A percentile compares a stretch with the other conserved stretches of the same genome.
Evolutionary conservation across 305 asterid genomes (phyloP).

Genomic region (Fraxinus xanthoxyloides): DNA sequence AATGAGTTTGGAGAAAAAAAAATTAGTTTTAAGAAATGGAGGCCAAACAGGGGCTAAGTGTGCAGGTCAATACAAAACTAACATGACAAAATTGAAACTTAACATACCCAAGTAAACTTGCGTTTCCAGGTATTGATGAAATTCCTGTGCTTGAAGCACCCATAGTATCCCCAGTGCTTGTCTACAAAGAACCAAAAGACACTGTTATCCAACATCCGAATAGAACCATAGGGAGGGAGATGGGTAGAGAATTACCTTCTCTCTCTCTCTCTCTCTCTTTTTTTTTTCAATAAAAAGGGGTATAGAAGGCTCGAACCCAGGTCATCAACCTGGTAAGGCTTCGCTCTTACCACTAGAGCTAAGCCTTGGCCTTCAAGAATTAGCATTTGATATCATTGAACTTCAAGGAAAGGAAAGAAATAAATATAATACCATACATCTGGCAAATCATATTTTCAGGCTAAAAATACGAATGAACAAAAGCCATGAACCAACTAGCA

Average conservation of each 20-base stretch:
- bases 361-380: neutral
- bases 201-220: slow-evolving; percentile 20
- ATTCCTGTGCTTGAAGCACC: slow-evolving; percentile 51
- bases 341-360: neutral
- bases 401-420: neutral
- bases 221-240: neutral
- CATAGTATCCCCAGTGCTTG: slow-evolving; percentile 53
- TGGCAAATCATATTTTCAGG: neutral
- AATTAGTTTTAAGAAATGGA: neutral
- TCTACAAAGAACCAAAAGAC: slow-evolving; percentile 40
- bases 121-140: slow-evolving; percentile 77
- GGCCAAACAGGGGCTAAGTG: neutral
- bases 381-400: slow-evolving; percentile 6
- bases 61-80: slow-evolving; percentile 3
- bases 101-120: slow-evolving; percentile 91
- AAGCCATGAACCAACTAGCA: neutral
- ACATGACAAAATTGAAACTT: neutral
- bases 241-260: neutral
- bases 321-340: neutral
- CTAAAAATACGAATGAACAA: neutral
- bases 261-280: too few relatives aligned
- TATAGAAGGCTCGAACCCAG: neutral
- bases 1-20: neutral
- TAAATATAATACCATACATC: neutral
- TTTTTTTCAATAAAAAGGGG: neutral